These are phyloP conservation scores for Agaricus bisporus DNA, from an alignment of 768 basidiomycete species.

Conservation along the genomic window DNA sequence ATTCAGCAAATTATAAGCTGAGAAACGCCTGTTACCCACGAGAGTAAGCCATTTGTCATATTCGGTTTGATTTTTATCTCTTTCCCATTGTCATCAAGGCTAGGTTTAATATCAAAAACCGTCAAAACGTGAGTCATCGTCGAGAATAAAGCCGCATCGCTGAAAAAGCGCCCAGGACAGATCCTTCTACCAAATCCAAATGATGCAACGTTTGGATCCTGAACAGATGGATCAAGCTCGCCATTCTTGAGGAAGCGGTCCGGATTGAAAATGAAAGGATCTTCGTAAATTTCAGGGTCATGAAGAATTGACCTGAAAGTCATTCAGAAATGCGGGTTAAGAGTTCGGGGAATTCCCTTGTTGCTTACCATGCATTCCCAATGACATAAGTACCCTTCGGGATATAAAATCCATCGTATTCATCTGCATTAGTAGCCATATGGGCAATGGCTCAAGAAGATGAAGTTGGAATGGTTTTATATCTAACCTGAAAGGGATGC, in stretches of 20 bases:
- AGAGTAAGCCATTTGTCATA: slow-evolving; percentile 16
- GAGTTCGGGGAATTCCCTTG: not conserved
- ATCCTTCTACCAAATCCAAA: slow-evolving; percentile 28
- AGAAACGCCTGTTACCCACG: slow-evolving; percentile 11
- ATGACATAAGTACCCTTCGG: not conserved
- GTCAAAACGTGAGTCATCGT: slow-evolving; percentile 17
- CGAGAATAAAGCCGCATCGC: slow-evolving; percentile 17
- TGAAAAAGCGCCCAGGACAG: slow-evolving; percentile 22
- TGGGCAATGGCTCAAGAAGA: not conserved
- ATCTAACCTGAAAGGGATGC: not conserved
- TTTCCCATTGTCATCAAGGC: slow-evolving; percentile 17
- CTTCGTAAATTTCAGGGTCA: slow-evolving; percentile 15
- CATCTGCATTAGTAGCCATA: not conserved
- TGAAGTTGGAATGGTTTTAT: not conserved
- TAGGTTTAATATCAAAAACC: slow-evolving; percentile 19
- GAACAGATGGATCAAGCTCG: slow-evolving; percentile 17
- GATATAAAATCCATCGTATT: not conserved
- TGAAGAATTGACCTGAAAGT: slow-evolving; percentile 16
- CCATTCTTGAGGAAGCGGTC: slow-evolving; percentile 23
- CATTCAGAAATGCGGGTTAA: not conserved
- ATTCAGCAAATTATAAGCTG: not conserved
- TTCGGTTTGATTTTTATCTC: slow-evolving; percentile 14
- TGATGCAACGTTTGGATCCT: slow-evolving; percentile 20
- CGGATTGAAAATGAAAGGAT: slow-evolving; percentile 22
- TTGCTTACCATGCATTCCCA: not conserved